phyloP scores from a whole-genome alignment of 129 eudicot genomes.

The Cynara cardunculus region DNA sequence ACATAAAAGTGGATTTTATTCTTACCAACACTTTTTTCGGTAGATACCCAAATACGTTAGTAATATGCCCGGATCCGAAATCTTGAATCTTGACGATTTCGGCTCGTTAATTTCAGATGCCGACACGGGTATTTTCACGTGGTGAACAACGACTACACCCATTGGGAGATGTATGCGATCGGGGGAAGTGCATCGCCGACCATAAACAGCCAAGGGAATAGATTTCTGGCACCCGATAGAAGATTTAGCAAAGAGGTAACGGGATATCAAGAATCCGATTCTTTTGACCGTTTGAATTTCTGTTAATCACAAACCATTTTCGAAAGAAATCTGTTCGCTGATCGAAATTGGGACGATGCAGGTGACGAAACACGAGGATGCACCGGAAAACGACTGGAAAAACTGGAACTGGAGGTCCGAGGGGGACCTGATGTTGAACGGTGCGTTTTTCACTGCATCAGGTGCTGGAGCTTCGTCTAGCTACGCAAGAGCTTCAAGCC shows the following conservation, averaged over 20 bases:
- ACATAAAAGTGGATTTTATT: background rate
- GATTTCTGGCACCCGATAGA: constrained; percentile 73
- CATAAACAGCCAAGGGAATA: constrained; percentile 84
- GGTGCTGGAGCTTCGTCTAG: constrained; percentile 62
- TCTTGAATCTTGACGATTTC: background rate
- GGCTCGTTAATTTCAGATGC: constrained; percentile 38
- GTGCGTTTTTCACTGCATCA: constrained; percentile 57
- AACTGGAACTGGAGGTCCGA: constrained; percentile 73
- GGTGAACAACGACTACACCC: constrained; percentile 90
- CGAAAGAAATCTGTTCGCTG: background rate
- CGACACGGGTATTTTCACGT: constrained; percentile 87
- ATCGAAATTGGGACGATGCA: constrained; percentile 9
- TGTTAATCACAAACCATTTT: background rate
- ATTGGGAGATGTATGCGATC: constrained; percentile 95
- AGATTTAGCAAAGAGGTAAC: constrained; percentile 74
- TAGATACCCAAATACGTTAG: too few species aligned
- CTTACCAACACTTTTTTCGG: background rate
- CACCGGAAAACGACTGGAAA: constrained; percentile 61
- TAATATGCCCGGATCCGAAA: too few species aligned
- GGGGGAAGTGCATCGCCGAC: constrained; percentile 91
- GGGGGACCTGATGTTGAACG: constrained; percentile 73
- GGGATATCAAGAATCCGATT: constrained; percentile 1
- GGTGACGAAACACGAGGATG: constrained; percentile 84
- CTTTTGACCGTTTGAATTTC: background rate
- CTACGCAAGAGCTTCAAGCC: constrained; percentile 70